Evolutionary conservation across 75 land plant genomes (phyloP), one percentile per base, ranked within the genome.

Genomic region (Adiantum capillusveneris): DNA sequence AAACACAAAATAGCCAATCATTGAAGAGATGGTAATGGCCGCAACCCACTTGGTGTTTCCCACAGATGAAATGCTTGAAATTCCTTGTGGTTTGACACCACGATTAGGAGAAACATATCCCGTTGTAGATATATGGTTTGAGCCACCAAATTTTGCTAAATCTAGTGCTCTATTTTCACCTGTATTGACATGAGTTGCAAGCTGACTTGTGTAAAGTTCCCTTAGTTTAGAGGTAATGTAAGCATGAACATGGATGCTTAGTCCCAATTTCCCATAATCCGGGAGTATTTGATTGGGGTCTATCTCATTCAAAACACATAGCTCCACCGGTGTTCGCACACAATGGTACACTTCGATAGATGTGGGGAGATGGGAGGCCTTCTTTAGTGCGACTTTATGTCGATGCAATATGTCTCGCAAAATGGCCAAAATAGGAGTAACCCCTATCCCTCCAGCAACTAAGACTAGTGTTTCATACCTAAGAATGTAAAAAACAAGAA

Each of bases 371-470:
- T 26, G 27, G 28, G 14, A 14, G 6, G 5, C 22, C 17, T 46
- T 46, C 6, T 18, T 21, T 21, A 21, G 17, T 26, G 55, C 28
- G 1, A 2, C 28, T 25, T 25, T 14, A 27, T 65, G 21, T 1
- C 81, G 71, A 60, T 80, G 81, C 19, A 86, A 58, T 14, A 89
- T 58, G 65, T 89, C 90, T 13, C 79, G 72, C 61, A 89, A 26
- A 16, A 89, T 74, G 27, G 90, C 95, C 30, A 89, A 46, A 58
- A 81, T 80, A 9, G 96, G 96, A 27, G 96, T 80, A 44, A 90
- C 71, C n/a, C 96, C 96, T 57, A 79, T 86, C 28, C 96, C 96
- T 2, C 96, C 96, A 44, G 87, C 91, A 11, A 90, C 91, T 65
- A 90, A 30, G 61, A 90, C 67, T 24, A 90, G 80, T 29, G 73